phyloP scores from a whole-genome alignment of 1,284 basidiomycete species.

The Trichosporon asahii region DNA sequence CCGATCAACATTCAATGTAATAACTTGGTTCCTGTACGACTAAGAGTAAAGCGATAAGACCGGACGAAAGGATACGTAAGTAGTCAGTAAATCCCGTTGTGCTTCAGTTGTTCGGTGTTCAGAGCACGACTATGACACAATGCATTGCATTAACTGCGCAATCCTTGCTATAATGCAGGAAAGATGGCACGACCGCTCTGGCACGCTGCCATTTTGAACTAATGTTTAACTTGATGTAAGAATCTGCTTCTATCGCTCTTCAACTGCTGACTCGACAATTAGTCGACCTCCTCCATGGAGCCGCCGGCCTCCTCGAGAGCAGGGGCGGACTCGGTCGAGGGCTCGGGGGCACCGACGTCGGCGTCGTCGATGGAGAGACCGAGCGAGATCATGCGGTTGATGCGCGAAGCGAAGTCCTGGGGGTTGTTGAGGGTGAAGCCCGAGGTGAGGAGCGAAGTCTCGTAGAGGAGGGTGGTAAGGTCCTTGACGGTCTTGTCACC shows the following conservation, averaged over 20 bases:
- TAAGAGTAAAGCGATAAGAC: too few relatives aligned
- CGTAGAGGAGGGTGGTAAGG: constrained; percentile 90
- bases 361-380: constrained; percentile 57
- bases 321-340: constrained; percentile 40
- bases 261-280: constrained; percentile 15
- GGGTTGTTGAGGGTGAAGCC: constrained; percentile 96
- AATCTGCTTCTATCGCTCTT: constrained; percentile 1
- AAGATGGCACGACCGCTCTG: constrained; percentile 7
- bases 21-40: too few relatives aligned
- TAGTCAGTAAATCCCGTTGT: too few relatives aligned
- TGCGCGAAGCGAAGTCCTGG: constrained; percentile 89
- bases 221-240: constrained; percentile 1
- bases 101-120: too few relatives aligned
- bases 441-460: constrained; percentile 89
- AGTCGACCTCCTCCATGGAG: constrained; percentile 56
- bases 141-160: constrained; percentile 9
- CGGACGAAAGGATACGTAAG: too few relatives aligned
- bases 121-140: constrained; percentile 14
- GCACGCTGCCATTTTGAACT: constrained; percentile 1
- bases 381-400: constrained; percentile 91
- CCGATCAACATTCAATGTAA: too few relatives aligned
- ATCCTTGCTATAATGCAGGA: constrained; percentile 1
- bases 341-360: constrained; percentile 33
- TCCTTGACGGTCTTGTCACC: constrained; percentile 98
- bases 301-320: constrained; percentile 50